Evolutionary conservation across 2,329 filamentous ascomycete genomes (phyloP).

Genomic region (Hypoxylon rubiginosum): DNA sequence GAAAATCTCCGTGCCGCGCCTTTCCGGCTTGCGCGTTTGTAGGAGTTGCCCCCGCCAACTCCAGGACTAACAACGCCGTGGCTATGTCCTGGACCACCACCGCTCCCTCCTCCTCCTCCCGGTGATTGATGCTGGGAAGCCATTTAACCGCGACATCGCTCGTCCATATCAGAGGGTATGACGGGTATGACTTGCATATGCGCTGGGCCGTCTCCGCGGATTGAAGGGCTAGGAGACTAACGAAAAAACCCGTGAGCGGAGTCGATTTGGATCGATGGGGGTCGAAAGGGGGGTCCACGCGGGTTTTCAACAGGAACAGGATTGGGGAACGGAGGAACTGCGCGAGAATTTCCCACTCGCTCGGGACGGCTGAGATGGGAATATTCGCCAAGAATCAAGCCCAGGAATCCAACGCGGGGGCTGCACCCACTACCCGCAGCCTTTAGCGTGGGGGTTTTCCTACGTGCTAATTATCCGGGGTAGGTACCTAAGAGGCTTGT

Average conservation of each 20-base stretch:
- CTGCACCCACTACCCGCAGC: slow-evolving; percentile 33
- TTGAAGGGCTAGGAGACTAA: slow-evolving; percentile 36
- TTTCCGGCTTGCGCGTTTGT: slow-evolving; percentile 67
- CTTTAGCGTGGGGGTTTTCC: slow-evolving; percentile 45
- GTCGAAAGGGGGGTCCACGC: slow-evolving; percentile 41
- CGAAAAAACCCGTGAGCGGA: slow-evolving; percentile 31
- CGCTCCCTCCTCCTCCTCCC: slow-evolving; percentile 25
- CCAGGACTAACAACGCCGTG: background rate
- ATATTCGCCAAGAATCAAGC: slow-evolving; percentile 24
- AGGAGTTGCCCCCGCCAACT: slow-evolving; percentile 43
- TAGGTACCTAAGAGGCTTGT: slow-evolving; percentile 27
- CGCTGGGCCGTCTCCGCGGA: slow-evolving; percentile 38
- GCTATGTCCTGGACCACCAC: background rate
- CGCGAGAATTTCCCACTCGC: slow-evolving; percentile 38
- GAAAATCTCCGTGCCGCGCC: slow-evolving; percentile 66
- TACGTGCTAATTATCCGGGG: slow-evolving; percentile 38
- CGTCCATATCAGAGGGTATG: slow-evolving; percentile 37
- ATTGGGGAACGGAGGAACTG: slow-evolving; percentile 7
- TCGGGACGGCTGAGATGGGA: slow-evolving; percentile 39
- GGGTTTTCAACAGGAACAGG: slow-evolving; percentile 38
- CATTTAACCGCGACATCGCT: slow-evolving; percentile 49
- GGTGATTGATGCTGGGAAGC: slow-evolving; percentile 56
- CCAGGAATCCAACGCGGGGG: slow-evolving; percentile 38
- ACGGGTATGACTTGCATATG: slow-evolving; percentile 42
- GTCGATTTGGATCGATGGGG: slow-evolving; percentile 38